Evolutionary conservation across 257 asterid species (phyloP), one percentile per base, ranked within the genome.

Genomic region (Rhazya stricta): DNA sequence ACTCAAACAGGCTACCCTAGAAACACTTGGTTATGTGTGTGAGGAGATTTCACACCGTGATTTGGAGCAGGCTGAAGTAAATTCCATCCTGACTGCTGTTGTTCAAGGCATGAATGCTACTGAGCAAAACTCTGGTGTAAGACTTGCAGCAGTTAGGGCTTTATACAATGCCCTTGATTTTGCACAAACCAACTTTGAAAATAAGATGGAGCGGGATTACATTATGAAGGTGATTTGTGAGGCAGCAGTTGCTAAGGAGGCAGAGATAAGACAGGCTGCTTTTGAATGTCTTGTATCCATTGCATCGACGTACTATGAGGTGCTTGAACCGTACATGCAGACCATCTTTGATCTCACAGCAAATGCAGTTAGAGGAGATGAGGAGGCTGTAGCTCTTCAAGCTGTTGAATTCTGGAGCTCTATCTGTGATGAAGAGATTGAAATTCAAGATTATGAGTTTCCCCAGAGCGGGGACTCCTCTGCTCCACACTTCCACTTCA

Each of bases 391-490:
- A 72, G 89, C 96, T 76, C 97, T 93, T 75, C 98, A 91, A 81
- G 96, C 98, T 41, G 57, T 93, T 53, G 98, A 93, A 77, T 93
- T 93, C 74, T 93, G 98, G 98, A 93, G 96, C 77, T 88, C 95
- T n/a, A 86, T 93, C 60, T 91, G 97, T 82, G 97, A 91, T 79
- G 96, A 82, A 74, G 98, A 93, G 83, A 85, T 88, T 62, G 98
- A 91, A 75, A 82, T 89, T 76, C 93, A 89, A 85, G 97, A 86
- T 66, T 86, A 82, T 74, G 94, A 86, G 77, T 85, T 74, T 73
- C 83, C 88, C 37, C 87, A 84, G 23, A 86, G 80, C 67, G 97
- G 86, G 37, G 89, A 86, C 74, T 89, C 96, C 15, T 71, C 58
- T 82, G 81, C 85, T 37, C 80, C 89, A 16, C 91, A 88, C 79